A percentile compares a stretch with the other conserved stretches of the same genome.
These are phyloP conservation scores for Pigoraptor vietnamica DNA, from an alignment of 78 protist species.

Conservation along the genomic window DNA sequence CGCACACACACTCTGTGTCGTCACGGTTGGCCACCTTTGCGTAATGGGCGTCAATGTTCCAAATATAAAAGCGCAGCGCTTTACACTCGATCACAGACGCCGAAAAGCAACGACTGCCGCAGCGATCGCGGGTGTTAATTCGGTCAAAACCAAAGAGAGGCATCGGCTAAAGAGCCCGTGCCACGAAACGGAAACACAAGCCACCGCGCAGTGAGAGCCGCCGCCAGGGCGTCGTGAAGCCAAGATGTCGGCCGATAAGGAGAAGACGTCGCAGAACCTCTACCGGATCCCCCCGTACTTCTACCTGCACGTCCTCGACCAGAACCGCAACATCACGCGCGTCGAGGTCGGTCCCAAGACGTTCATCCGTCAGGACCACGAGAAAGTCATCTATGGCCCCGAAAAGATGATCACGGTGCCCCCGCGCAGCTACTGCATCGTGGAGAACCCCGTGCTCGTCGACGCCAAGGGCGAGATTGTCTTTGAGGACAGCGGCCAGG, in stretches of 20 bases:
- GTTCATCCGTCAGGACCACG: constrained; percentile 76
- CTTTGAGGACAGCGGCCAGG: constrained; percentile 48
- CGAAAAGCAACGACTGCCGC: no score
- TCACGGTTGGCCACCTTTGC: no score
- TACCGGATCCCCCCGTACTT: constrained; percentile 63
- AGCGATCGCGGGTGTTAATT: no score
- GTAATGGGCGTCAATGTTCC: background rate
- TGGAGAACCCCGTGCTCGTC: constrained; percentile 63
- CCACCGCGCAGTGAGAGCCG: background rate
- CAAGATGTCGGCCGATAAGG: background rate
- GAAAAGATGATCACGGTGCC: constrained; percentile 65
- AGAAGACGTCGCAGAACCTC: background rate
- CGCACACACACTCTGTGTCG: background rate
- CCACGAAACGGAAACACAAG: background rate
- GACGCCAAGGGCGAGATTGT: constrained; percentile 26
- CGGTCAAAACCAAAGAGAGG: no score
- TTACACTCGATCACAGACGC: no score
- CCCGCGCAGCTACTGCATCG: constrained; percentile 68
- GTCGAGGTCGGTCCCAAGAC: constrained; percentile 75
- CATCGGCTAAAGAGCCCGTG: no score
- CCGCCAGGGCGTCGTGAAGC: background rate
- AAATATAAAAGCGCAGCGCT: background rate
- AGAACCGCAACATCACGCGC: constrained; percentile 68
- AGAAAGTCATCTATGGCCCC: constrained; percentile 67
- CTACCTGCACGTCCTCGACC: constrained; percentile 62